Conservation (phyloP, 2,329 filamentous ascomycete genomes). For the Pseudopyrenochaeta lycopersici region DNA sequence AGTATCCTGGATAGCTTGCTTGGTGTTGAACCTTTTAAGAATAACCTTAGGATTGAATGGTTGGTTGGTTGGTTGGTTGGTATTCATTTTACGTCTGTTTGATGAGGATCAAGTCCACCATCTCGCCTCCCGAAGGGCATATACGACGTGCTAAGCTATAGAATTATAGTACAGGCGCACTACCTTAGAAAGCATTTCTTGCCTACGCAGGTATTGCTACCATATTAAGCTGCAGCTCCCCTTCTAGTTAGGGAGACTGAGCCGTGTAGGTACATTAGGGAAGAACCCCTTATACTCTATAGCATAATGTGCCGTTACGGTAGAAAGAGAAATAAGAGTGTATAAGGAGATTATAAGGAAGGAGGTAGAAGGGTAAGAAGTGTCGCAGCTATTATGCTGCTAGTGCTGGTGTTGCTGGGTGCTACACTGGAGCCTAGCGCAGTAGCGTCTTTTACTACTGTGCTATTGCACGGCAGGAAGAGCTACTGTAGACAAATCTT, state of each 20-base stretch:
- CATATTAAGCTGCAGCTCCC: constrained; percentile 2
- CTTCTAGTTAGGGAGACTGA: background rate
- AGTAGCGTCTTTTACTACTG: no score
- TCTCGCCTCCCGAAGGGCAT: constrained; percentile 7
- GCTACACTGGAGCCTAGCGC: background rate
- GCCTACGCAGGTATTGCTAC: constrained; percentile 5
- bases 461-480: background rate
- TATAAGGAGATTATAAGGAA: no score
- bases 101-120: constrained; percentile 4
- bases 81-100: constrained; percentile 8
- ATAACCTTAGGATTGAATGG: no score
- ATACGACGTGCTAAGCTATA: constrained; percentile 7
- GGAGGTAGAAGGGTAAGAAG: background rate
- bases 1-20: no score
- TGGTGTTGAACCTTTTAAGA: no score
- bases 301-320: constrained; percentile 1
- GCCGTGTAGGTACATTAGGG: constrained; percentile 2
- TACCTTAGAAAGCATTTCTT: constrained; percentile 7
- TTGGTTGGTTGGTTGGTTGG: constrained; percentile 10
- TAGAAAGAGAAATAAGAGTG: background rate
- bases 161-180: constrained; percentile 2
- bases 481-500: background rate
- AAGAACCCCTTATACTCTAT: background rate
- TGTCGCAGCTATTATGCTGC: background rate
- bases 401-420: background rate